Percentiles rank a stretch among this genome's conserved stretches.
phyloP scores from a whole-genome alignment of 495 filamentous ascomycete species.

The Massariosphaeria phaeospora region DNA sequence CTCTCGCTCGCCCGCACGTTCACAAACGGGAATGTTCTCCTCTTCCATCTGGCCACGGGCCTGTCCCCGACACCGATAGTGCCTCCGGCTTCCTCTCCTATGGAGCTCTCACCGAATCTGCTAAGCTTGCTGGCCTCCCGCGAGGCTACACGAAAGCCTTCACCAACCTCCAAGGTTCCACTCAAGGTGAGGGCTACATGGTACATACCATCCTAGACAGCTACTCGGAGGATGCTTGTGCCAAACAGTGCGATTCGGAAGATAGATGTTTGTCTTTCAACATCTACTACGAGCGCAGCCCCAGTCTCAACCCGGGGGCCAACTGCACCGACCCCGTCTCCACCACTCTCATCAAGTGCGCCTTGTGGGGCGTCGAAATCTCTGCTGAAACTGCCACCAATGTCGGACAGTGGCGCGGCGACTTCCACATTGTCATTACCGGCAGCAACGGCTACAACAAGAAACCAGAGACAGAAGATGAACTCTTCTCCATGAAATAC shows the following conservation, averaged over 20 bases:
- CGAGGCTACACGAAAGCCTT: constrained; percentile 11
- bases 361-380: constrained; percentile 11
- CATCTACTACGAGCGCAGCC: constrained; percentile 17
- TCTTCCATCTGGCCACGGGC: too few species aligned
- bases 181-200: constrained; percentile 12
- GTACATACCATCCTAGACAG: not conserved
- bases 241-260: not conserved
- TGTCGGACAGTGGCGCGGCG: constrained; percentile 14
- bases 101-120: not conserved
- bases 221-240: constrained; percentile 9
- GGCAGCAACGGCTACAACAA: constrained; percentile 24
- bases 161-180: constrained; percentile 5
- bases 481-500: too few species aligned
- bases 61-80: constrained; percentile 7
- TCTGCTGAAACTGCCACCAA: constrained; percentile 5
- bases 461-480: too few species aligned
- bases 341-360: constrained; percentile 23
- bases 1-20: too few species aligned
- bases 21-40: too few species aligned
- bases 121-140: not conserved
- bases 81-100: constrained; percentile 3
- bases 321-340: constrained; percentile 9
- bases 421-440: constrained; percentile 26
- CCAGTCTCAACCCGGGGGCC: not conserved
- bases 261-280: constrained; percentile 14